Evolutionary conservation across 2,329 filamentous ascomycete species (phyloP).

Genomic region (Microcyclosporella mali): DNA sequence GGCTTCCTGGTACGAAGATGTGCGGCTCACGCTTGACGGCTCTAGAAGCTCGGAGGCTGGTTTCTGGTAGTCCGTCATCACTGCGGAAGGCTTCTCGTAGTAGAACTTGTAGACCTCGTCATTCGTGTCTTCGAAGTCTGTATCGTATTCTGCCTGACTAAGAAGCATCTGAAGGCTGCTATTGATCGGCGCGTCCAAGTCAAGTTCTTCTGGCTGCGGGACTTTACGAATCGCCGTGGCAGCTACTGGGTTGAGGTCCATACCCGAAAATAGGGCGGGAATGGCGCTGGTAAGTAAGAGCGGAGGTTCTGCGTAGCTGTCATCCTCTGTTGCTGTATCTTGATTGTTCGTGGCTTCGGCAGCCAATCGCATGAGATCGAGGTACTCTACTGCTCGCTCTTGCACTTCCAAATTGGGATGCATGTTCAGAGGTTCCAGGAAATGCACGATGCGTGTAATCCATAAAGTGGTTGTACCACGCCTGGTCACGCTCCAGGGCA

Average conservation of each 20-base stretch:
- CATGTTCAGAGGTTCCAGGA: constrained; percentile 68
- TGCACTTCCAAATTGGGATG: constrained; percentile 92
- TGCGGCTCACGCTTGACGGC: constrained; percentile 21
- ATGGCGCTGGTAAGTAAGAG: constrained; percentile 85
- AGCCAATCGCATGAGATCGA: constrained; percentile 80
- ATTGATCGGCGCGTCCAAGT: constrained; percentile 79
- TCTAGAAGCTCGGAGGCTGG: constrained; percentile 41
- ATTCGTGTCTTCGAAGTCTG: constrained; percentile 35
- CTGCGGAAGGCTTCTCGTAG: constrained; percentile 35
- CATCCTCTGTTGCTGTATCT: constrained; percentile 48
- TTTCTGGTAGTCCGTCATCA: constrained; percentile 14
- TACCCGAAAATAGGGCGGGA: constrained; percentile 75
- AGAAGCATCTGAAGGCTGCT: constrained; percentile 63
- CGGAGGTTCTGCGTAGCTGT: constrained; percentile 69
- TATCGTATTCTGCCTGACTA: constrained; percentile 42
- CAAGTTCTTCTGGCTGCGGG: constrained; percentile 66
- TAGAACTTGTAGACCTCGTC: constrained; percentile 44
- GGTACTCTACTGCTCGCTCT: constrained; percentile 85
- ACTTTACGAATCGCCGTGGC: constrained; percentile 77
- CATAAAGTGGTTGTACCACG: constrained; percentile 71
- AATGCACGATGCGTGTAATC: constrained; percentile 73
- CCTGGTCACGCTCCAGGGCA: constrained; percentile 64
- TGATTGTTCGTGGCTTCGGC: constrained; percentile 72
- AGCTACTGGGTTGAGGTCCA: constrained; percentile 89
- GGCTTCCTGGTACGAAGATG: constrained; percentile 41